Evolutionary conservation across 805 yeast species (phyloP), one percentile per base, ranked within the genome.

Genomic region (Candida odintsovae): DNA sequence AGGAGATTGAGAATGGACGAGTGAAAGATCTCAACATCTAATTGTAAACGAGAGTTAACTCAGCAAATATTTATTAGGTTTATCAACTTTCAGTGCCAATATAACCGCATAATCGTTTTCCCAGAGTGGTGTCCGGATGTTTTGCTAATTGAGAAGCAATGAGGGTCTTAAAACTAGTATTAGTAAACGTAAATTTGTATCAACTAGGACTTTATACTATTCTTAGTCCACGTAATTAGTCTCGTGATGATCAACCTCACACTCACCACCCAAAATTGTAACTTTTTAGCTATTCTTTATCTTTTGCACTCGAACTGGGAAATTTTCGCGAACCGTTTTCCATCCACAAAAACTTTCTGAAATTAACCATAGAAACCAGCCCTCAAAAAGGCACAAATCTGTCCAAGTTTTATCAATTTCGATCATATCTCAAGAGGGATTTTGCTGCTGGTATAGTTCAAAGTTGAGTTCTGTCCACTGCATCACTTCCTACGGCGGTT

Each of bases 321-420:
- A 19, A 33, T 33, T 33, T 33, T 16, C 36, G 36, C 20, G 36
- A n/a, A 9, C 29, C n/a, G n/a, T 15, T 8, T 21, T 15, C 6
- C 20, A 13, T 20, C 19, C 26, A 19, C 21, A 26, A 19, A 20
- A n/a, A 21, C 21, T 28, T 19, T 18, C 31, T 29, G 21, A 21
- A 9, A 20, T 38, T 21, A 29, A 40, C 43, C 37, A 26, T 40
- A 31, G 43, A 40, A 40, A 40, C 43, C 33, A 23, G n/a, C 12
- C 26, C 15, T 37, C 16, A 37, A 35, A 6, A n/a, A 35, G 10
- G 16, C 4, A 19, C 13, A 37, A 37, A 37, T 22, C 6, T 23
- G 18, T 12, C 3, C n/a, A n/a, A 23, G 22, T 21, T 21, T 37
- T 28, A 4, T 8, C 36, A 33, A 11, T n/a, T 33, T 33, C 13